These are phyloP conservation scores for Agrostemma githago DNA, from an alignment of 148 eudicot species.

Conservation along the genomic window DNA sequence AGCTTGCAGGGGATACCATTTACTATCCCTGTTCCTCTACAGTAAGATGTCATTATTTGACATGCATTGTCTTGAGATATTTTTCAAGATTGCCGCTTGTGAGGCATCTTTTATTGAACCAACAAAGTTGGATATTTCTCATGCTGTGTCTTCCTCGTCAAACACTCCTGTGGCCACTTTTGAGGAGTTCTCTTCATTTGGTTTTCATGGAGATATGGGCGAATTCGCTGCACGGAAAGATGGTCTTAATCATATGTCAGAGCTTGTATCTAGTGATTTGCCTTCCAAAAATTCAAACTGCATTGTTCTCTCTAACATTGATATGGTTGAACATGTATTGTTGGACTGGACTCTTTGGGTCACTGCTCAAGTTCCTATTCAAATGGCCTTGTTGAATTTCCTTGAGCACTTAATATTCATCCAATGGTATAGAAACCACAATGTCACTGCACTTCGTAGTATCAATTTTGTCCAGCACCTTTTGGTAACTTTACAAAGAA, in stretches of 20 bases:
- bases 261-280: constrained; percentile 68
- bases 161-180: constrained; percentile 49
- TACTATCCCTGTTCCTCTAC: constrained; percentile 78
- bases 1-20: constrained; percentile 85
- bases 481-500: constrained; percentile 87
- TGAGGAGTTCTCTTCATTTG: constrained; percentile 76
- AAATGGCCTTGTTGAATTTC: constrained; percentile 83
- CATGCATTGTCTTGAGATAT: constrained; percentile 91
- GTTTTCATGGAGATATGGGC: constrained; percentile 88
- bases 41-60: constrained; percentile 91
- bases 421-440: constrained; percentile 96
- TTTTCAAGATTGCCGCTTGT: constrained; percentile 98
- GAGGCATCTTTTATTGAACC: constrained; percentile 96
- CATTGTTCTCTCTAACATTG: constrained; percentile 88
- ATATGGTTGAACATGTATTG: constrained; percentile 97
- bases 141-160: constrained; percentile 41
- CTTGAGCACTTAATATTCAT: constrained; percentile 91
- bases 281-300: constrained; percentile 83
- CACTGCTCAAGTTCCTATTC: constrained; percentile 77
- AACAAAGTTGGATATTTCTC: constrained; percentile 48
- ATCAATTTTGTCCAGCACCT: constrained; percentile 93
- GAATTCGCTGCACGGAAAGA: constrained; percentile 84
- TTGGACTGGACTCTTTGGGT: constrained; percentile 99
- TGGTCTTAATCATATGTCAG: constrained; percentile 82
- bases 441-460: constrained; percentile 84